Conservation (phyloP, 257 asterid species). For the Pogostemon cablin region DNA sequence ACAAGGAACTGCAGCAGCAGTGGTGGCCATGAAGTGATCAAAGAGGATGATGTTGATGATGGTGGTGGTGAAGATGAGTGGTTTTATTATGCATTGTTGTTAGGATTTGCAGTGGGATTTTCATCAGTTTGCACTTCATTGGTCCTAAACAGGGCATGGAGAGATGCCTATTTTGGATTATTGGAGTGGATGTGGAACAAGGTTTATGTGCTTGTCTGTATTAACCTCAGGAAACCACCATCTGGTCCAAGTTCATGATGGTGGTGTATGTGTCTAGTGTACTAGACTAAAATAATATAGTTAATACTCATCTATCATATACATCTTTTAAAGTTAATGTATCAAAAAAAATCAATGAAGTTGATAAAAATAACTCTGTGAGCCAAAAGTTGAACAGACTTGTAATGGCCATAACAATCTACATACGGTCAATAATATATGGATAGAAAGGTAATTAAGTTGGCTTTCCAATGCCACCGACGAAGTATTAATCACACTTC, state of each 20-base stretch:
- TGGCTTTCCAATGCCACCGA: too few species aligned
- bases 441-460: too few species aligned
- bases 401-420: too few species aligned
- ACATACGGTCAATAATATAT: too few species aligned
- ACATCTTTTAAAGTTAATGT: too few species aligned
- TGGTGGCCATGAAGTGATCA: background rate
- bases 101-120: conserved; percentile 23
- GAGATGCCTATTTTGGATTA: background rate
- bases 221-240: background rate
- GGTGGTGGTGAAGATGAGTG: background rate
- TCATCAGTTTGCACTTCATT: background rate
- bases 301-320: too few species aligned
- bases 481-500: too few species aligned
- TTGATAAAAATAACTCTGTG: too few species aligned
- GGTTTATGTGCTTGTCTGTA: background rate
- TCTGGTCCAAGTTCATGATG: background rate
- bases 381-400: too few species aligned
- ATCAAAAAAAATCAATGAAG: too few species aligned
- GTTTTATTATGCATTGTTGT: background rate
- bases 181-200: background rate
- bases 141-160: conserved; percentile 11
- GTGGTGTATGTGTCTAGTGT: too few species aligned
- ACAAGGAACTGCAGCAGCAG: background rate
- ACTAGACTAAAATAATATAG: too few species aligned
- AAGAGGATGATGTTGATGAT: background rate